Evolutionary conservation across 1,284 basidiomycete genomes (phyloP).

Genomic region (Fomitopsis palustris): DNA sequence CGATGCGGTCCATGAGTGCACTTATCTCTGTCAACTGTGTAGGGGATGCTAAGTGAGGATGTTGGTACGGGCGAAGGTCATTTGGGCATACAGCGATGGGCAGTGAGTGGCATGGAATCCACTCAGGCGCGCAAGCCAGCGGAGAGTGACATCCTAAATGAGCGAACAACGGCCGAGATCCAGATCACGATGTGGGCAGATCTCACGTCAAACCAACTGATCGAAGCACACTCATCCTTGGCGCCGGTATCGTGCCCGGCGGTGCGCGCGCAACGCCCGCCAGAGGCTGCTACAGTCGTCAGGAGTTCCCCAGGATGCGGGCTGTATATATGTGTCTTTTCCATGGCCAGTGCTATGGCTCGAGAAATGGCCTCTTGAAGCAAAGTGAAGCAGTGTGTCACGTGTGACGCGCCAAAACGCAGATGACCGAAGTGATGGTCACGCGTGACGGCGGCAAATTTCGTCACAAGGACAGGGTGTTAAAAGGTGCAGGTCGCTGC

Average conservation of each 20-base stretch:
- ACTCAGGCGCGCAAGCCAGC: background rate
- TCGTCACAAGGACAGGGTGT: constrained; percentile 35
- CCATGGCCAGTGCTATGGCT: background rate
- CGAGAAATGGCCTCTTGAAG: constrained; percentile 6
- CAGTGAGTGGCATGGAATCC: background rate
- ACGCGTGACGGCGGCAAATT: constrained; percentile 34
- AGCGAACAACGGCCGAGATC: background rate
- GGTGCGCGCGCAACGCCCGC: no score
- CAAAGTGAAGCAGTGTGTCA: constrained; percentile 1
- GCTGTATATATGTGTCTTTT: no score
- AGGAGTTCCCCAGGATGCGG: no score
- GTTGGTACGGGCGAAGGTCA: no score
- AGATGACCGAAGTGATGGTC: constrained; percentile 23
- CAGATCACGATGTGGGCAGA: background rate
- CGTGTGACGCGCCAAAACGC: constrained; percentile 5
- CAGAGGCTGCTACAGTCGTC: no score
- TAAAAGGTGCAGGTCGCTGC: constrained; percentile 35
- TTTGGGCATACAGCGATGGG: background rate
- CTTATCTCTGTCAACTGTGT: background rate
- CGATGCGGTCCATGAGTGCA: background rate
- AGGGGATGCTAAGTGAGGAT: background rate
- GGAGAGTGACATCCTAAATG: background rate
- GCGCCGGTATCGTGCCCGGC: background rate
- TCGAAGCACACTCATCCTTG: background rate
- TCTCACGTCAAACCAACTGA: background rate